Evolutionary conservation across 371 early-diverging fungal species (phyloP).

Genomic region (Mucor piriformis): DNA sequence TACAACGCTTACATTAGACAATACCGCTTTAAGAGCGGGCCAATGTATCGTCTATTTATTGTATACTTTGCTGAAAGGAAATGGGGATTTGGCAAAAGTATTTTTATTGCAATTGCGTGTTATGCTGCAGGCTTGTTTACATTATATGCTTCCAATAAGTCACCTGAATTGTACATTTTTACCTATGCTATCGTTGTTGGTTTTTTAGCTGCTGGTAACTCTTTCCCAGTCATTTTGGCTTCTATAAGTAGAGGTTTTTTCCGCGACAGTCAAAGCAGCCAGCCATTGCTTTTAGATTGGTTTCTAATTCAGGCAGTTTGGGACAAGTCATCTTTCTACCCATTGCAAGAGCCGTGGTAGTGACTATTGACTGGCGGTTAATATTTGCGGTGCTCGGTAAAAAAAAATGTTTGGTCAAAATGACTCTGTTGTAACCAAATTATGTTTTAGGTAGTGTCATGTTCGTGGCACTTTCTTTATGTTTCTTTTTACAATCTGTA

Average conservation of each 20-base stretch:
- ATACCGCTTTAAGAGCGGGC: too few relatives aligned
- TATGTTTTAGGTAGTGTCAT: conserved; percentile 19
- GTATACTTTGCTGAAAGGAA: conserved; percentile 32
- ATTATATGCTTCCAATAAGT: conserved; percentile 25
- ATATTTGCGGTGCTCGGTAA: conserved; percentile 31
- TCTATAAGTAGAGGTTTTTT: conserved; percentile 29
- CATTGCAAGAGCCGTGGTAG: conserved; percentile 30
- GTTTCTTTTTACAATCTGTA: conserved; percentile 27
- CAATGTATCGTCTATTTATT: too few relatives aligned
- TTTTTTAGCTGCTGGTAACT: conserved; percentile 23
- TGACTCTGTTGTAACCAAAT: neutral
- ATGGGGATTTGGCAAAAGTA: conserved; percentile 37
- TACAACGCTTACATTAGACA: too few relatives aligned
- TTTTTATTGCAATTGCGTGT: conserved; percentile 18
- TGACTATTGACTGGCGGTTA: conserved; percentile 26
- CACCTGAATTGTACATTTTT: conserved; percentile 30
- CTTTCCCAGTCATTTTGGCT: conserved; percentile 35
- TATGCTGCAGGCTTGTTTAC: conserved; percentile 30
- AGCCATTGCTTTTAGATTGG: conserved; percentile 36
- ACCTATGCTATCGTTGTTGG: conserved; percentile 34
- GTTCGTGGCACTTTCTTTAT: conserved; percentile 8
- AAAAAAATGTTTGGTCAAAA: neutral
- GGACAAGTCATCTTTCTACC: conserved; percentile 42
- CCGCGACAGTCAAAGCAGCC: conserved; percentile 29
- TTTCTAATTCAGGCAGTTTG: conserved; percentile 35